These are phyloP conservation scores for Clohesyomyces aquaticus DNA, from an alignment of 495 filamentous ascomycete species.

Conservation along the genomic window DNA sequence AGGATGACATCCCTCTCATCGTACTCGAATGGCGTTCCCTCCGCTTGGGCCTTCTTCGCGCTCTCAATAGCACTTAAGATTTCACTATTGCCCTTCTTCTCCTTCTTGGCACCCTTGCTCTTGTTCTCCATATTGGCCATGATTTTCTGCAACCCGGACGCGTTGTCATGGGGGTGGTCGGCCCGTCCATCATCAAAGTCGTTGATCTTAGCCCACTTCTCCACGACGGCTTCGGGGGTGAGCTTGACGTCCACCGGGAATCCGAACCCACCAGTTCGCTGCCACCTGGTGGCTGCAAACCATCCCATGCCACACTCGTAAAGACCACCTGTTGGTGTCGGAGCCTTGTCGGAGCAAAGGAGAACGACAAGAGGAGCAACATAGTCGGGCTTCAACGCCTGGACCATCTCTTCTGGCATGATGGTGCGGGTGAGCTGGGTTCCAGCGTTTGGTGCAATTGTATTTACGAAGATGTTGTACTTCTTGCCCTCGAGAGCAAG, in stretches of 20 bases:
- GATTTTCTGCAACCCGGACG: conserved; percentile 79
- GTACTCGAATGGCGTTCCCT: conserved; percentile 80
- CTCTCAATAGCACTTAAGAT: conserved; percentile 73
- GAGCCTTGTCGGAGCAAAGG: conserved; percentile 85
- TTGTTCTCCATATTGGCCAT: conserved; percentile 90
- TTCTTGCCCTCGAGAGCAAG: conserved; percentile 92
- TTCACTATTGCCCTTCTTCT: conserved; percentile 48
- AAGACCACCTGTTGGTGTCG: conserved; percentile 85
- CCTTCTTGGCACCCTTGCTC: conserved; percentile 47
- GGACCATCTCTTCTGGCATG: conserved; percentile 96
- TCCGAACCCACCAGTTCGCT: conserved; percentile 84
- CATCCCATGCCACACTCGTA: conserved; percentile 97
- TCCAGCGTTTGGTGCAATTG: conserved; percentile 95
- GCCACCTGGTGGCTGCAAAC: conserved; percentile 91
- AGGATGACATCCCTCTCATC: conserved; percentile 86
- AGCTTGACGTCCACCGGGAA: conserved; percentile 90
- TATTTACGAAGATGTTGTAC: conserved; percentile 99
- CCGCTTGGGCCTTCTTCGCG: conserved; percentile 70
- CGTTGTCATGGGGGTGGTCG: conserved; percentile 80
- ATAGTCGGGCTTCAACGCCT: conserved; percentile 99
- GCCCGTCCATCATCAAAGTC: conserved; percentile 89
- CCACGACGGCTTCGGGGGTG: conserved; percentile 81
- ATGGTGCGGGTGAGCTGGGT: conserved; percentile 95
- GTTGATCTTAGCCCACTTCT: conserved; percentile 76
- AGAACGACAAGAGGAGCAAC: conserved; percentile 90